Evolutionary conservation across 2,329 filamentous ascomycete genomes (phyloP).

Genomic region (Diaporthe capsici): DNA sequence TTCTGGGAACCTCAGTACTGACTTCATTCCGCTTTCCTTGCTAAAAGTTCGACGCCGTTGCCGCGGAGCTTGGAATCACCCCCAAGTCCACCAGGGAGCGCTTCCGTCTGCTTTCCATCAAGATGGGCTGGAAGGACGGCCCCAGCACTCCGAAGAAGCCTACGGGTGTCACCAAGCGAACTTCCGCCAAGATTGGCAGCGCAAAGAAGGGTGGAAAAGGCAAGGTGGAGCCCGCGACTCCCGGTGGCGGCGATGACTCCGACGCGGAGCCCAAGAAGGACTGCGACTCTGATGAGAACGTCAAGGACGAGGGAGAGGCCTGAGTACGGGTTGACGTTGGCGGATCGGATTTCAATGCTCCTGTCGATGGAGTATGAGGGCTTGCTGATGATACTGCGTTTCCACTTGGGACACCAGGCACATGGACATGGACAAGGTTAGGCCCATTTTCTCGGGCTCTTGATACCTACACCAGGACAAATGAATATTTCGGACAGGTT

Average conservation of each 20-base stretch:
- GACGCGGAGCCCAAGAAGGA: conserved; percentile 6
- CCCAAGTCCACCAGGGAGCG: conserved; percentile 41
- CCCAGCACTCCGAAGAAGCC: conserved; percentile 27
- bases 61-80: conserved; percentile 20
- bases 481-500: background rate
- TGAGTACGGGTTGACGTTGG: background rate
- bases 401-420: background rate
- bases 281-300: background rate
- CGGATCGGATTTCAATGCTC: background rate
- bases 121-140: conserved; percentile 37
- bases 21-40: background rate
- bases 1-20: background rate
- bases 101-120: conserved; percentile 41
- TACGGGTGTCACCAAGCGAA: conserved; percentile 35
- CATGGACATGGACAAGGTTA: background rate
- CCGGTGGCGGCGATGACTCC: background rate
- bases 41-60: conserved; percentile 41
- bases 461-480: background rate
- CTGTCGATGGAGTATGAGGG: background rate
- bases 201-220: conserved; percentile 27
- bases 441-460: background rate
- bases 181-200: conserved; percentile 4
- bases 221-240: background rate
- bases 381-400: background rate
- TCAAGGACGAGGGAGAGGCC: background rate